Evolutionary conservation across 495 filamentous ascomycete genomes (phyloP), one percentile per base, ranked within the genome.

Genomic region (Lasiosphaeria hispida): DNA sequence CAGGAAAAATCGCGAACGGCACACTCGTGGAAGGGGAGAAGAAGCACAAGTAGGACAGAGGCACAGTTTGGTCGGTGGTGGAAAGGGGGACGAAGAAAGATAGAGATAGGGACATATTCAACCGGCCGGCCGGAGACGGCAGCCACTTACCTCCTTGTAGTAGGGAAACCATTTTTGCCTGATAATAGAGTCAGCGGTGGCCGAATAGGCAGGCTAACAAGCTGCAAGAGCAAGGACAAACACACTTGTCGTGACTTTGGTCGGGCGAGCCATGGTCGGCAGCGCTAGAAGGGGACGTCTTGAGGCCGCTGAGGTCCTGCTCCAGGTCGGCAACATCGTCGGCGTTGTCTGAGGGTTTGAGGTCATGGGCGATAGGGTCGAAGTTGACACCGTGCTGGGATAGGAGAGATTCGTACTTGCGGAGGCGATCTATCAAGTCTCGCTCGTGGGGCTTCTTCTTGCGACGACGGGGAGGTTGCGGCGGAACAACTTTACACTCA

Each of bases 401-500:
- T 39, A 85, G 57, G 42, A 84, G 64, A 7, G 71, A 58, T 64
- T 86, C 83, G 62, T 83, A 84, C 60, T 77, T 81, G 33, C 73
- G 72, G 14, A 84, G 72, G 52, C 79, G 75, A 30, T 78, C 80
- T 36, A 77, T 70, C 35, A 80, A 71, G 59, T 81, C 79, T 53
- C 72, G 71, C 60, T 81, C 78, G 43, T 77, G 72, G 23, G 72
- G 75, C 59, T 77, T 80, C 72, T 81, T 83, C 70, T 84, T 85
- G 54, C 83, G 75, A 19, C 83, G 80, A 39, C 82, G 72, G 13
- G 85, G 82, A 0, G 79, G 80, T 39, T 81, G 77, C 19, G 83
- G 83, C 63, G 80, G 75, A n/a, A 80, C 77, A 30, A 83, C 80
- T 3, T 83, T 72, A 61, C 85, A 89, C 44, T 85, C 82, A 39